Evolutionary conservation across 2,329 filamentous ascomycete genomes (phyloP).

Genomic region (Dactylonectria macrodidyma): DNA sequence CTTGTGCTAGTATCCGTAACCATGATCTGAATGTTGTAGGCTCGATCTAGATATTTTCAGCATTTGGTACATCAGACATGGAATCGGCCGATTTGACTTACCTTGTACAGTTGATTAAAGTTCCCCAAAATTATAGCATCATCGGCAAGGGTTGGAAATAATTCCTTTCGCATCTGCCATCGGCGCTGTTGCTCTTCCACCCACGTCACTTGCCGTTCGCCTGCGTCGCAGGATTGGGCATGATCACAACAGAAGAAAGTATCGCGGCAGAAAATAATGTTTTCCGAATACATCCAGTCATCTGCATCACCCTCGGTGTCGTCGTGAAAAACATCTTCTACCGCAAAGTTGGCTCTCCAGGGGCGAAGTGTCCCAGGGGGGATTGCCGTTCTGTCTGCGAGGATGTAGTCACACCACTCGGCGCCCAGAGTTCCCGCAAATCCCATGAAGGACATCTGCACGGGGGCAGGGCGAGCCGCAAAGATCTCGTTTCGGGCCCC

Average conservation of each 20-base stretch:
- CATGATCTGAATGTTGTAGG: conserved; percentile 96
- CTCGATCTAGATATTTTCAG: conserved; percentile 78
- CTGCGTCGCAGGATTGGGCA: conserved; percentile 85
- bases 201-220: conserved; percentile 81
- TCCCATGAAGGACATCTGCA: conserved; percentile 99
- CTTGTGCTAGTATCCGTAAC: conserved; percentile 88
- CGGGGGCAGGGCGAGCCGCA: conserved; percentile 91
- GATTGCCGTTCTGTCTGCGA: conserved; percentile 90
- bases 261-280: conserved; percentile 93
- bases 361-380: conserved; percentile 86
- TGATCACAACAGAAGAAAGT: conserved; percentile 99
- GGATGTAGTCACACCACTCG: conserved; percentile 98
- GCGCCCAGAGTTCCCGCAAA: conserved; percentile 96
- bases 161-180: conserved; percentile 93
- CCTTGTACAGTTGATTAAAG: conserved; percentile 99
- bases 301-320: conserved; percentile 79
- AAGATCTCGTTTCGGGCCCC: conserved; percentile 98
- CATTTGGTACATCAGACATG: not conserved
- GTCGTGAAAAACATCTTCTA: conserved; percentile 78
- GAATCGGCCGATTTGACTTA: conserved; percentile 57
- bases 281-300: conserved; percentile 96
- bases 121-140: conserved; percentile 94
- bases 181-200: conserved; percentile 84
- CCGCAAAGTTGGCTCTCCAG: conserved; percentile 79
- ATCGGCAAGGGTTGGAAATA: conserved; percentile 88